These are phyloP conservation scores for Sisymbrium irio DNA, from an alignment of 345 rosid genomes.

Conservation along the genomic window DNA sequence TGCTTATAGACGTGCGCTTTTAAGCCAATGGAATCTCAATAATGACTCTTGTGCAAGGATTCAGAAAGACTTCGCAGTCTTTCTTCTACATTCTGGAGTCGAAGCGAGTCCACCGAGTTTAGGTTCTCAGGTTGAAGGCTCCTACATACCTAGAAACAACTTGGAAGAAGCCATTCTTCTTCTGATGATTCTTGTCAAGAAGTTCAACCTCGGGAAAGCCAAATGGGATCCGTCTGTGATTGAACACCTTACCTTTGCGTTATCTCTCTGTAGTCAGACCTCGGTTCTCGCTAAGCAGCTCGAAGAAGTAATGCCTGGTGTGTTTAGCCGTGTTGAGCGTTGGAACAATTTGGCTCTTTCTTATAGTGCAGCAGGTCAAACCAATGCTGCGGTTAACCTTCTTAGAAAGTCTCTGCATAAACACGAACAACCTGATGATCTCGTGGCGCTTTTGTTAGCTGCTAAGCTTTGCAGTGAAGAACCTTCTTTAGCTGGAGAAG, in stretches of 20 bases:
- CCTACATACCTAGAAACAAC: constrained; percentile 79
- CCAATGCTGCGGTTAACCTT: constrained; percentile 59
- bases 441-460: constrained; percentile 69
- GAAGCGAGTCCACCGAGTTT: constrained; percentile 82
- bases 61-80: constrained; percentile 83
- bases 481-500: constrained; percentile 76
- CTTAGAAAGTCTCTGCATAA: constrained; percentile 79
- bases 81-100: constrained; percentile 80
- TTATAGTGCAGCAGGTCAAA: constrained; percentile 61
- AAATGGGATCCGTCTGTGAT: constrained; percentile 82
- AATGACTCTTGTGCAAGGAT: constrained; percentile 72
- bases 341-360: constrained; percentile 90
- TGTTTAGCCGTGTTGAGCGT: constrained; percentile 69
- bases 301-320: constrained; percentile 84
- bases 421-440: constrained; percentile 70
- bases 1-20: constrained; percentile 81
- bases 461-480: constrained; percentile 84
- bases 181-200: constrained; percentile 73
- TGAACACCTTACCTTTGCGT: constrained; percentile 80
- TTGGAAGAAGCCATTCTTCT: constrained; percentile 92
- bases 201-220: constrained; percentile 55
- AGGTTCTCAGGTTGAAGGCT: constrained; percentile 70
- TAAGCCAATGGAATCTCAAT: constrained; percentile 85
- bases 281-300: constrained; percentile 68
- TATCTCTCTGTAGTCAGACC: constrained; percentile 74